These are phyloP conservation scores for Ogataea dorogensis DNA, from an alignment of 805 yeast species.

Conservation along the genomic window DNA sequence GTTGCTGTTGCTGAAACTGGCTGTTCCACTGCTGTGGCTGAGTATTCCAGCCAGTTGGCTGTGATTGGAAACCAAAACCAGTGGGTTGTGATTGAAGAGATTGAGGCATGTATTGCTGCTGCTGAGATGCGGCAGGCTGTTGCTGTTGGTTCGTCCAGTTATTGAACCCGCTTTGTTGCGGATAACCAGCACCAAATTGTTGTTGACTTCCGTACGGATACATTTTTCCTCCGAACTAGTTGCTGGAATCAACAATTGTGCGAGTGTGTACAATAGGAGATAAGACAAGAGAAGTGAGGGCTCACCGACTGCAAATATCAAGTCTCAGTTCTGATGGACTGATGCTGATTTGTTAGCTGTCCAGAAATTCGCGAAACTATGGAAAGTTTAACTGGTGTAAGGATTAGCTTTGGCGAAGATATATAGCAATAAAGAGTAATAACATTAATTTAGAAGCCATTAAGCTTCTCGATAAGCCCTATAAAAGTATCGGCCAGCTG, in stretches of 20 bases:
- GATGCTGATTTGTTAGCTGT: slow-evolving; percentile 18
- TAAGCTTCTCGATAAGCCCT: slow-evolving; percentile 23
- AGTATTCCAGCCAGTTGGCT: slow-evolving; percentile 18
- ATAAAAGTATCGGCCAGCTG: slow-evolving; percentile 27
- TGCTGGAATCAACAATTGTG: background rate
- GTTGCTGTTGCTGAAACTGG: slow-evolving; percentile 17
- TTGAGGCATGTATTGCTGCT: slow-evolving; percentile 22
- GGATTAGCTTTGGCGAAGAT: slow-evolving; percentile 1
- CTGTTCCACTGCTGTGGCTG: slow-evolving; percentile 16
- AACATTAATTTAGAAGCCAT: slow-evolving; percentile 18
- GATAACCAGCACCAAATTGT: slow-evolving; percentile 24
- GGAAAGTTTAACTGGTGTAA: slow-evolving; percentile 4
- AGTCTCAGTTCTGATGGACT: too few relatives aligned
- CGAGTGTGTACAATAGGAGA: background rate
- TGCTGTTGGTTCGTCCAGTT: slow-evolving; percentile 36
- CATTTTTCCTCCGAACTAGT: slow-evolving; percentile 15
- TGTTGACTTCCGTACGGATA: slow-evolving; percentile 28
- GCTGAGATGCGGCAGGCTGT: slow-evolving; percentile 24
- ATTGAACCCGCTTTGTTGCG: slow-evolving; percentile 27
- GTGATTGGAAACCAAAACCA: slow-evolving; percentile 35
- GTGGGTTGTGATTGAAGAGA: slow-evolving; percentile 37
- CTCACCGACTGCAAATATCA: too few relatives aligned
- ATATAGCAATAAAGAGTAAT: background rate
- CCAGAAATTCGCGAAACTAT: slow-evolving; percentile 14
- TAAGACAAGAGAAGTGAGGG: too few relatives aligned